phyloP scores from a whole-genome alignment of 2,329 filamentous ascomycete species.

The Cercospora zeae-maydis region DNA sequence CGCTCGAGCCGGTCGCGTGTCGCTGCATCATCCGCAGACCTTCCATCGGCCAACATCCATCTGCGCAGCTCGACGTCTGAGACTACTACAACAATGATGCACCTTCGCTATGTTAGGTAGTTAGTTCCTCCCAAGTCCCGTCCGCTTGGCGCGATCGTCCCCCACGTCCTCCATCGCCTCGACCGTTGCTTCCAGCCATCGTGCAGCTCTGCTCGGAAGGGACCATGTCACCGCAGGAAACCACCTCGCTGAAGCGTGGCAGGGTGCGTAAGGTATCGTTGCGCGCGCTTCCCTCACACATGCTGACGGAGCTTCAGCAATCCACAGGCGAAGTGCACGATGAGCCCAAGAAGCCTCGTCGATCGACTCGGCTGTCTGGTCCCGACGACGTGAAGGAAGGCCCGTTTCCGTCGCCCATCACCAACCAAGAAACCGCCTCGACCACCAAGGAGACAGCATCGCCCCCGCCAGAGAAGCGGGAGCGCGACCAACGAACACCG shows the following conservation, averaged over 20 bases:
- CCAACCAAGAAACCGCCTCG: constrained; percentile 61
- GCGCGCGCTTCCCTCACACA: background rate
- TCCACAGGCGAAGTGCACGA: constrained; percentile 62
- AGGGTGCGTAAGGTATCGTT: constrained; percentile 56
- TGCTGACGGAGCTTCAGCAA: constrained; percentile 48
- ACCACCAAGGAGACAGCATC: constrained; percentile 26
- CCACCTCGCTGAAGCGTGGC: constrained; percentile 79
- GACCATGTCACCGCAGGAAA: constrained; percentile 51
- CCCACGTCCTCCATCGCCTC: background rate
- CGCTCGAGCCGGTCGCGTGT: background rate
- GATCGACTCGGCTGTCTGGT: constrained; percentile 64
- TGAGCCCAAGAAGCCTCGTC: constrained; percentile 78
- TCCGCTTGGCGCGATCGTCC: background rate
- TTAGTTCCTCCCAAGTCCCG: background rate
- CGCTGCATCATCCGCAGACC: background rate
- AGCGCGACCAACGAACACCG: constrained; percentile 45
- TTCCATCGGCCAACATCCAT: background rate
- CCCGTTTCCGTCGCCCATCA: constrained; percentile 78
- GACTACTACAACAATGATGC: background rate
- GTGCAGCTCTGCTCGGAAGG: background rate
- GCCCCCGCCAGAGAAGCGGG: background rate
- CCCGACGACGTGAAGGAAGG: constrained; percentile 49
- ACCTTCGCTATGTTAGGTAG: background rate
- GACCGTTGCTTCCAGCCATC: background rate
- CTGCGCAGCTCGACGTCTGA: background rate